Percentiles rank a stretch among this genome's conserved stretches.
These are phyloP conservation scores for Dalbergia oliveri DNA, from an alignment of 306 rosid species.

Conservation along the genomic window DNA sequence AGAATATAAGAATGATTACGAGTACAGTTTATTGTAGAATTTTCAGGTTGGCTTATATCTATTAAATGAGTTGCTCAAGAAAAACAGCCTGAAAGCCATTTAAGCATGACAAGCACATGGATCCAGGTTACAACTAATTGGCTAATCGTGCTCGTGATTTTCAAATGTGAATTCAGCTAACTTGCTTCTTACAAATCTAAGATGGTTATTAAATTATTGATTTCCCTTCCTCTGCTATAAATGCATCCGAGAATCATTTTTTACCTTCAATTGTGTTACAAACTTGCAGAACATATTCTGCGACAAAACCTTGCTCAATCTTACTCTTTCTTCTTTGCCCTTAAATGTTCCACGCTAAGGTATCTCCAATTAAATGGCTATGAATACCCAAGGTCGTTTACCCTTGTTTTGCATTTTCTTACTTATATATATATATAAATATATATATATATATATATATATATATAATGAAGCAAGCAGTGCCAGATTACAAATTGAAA, in stretches of 20 bases:
- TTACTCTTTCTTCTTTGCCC: not conserved
- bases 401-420: not conserved
- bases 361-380: not conserved
- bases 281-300: not conserved
- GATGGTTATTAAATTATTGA: not conserved
- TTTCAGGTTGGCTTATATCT: not conserved
- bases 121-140: constrained; percentile 1
- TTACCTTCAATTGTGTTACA: constrained; percentile 6
- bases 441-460: not conserved
- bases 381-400: not conserved
- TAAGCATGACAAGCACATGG: constrained; percentile 22
- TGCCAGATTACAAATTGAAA: not conserved
- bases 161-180: constrained; percentile 7
- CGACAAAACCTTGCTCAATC: not conserved
- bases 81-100: constrained; percentile 3
- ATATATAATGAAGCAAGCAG: not conserved
- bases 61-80: not conserved
- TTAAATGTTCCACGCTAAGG: not conserved
- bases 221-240: not conserved
- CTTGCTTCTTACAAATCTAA: not conserved
- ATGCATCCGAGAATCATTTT: not conserved
- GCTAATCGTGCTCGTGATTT: not conserved
- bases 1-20: not conserved
- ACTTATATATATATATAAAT: too few species aligned
- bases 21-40: not conserved